A percentile compares a stretch with the other conserved stretches of the same genome.
Conservation (phyloP, 371 early-diverging fungal species). For the Actinomortierella ambigua region DNA sequence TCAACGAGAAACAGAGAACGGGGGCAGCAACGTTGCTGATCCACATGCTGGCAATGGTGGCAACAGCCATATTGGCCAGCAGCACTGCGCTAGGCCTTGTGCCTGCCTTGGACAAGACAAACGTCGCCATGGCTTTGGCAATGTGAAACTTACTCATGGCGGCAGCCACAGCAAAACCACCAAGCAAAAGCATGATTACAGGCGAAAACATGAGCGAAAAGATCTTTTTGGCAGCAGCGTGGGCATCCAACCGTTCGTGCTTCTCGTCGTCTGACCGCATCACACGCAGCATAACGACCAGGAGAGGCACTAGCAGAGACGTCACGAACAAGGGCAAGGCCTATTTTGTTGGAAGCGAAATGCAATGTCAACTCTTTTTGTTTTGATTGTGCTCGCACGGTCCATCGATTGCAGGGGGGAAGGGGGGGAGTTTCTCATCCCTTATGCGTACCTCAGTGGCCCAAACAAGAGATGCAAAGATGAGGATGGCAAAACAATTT, state of each 20-base stretch:
- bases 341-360: constrained; percentile 43
- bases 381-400: constrained; percentile 1
- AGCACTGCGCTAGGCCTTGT: constrained; percentile 82
- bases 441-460: constrained; percentile 76
- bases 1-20: constrained; percentile 94
- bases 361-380: neutral
- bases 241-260: constrained; percentile 62
- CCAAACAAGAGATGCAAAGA: constrained; percentile 92
- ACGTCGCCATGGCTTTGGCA: constrained; percentile 89
- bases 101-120: constrained; percentile 90
- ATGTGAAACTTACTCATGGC: constrained; percentile 92
- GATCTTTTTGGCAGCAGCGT: constrained; percentile 78
- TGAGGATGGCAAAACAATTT: constrained; percentile 86
- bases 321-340: constrained; percentile 96
- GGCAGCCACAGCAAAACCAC: constrained; percentile 94
- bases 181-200: constrained; percentile 94
- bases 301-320: constrained; percentile 84
- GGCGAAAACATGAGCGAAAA: constrained; percentile 95
- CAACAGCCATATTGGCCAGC: constrained; percentile 93
- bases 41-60: constrained; percentile 96
- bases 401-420: no score
- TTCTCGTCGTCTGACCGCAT: constrained; percentile 67
- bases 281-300: constrained; percentile 85
- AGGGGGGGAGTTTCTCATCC: no score
- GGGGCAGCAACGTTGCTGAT: constrained; percentile 98